phyloP scores from a whole-genome alignment of 1,284 basidiomycete species.

The Cystobasidium pallidum region DNA sequence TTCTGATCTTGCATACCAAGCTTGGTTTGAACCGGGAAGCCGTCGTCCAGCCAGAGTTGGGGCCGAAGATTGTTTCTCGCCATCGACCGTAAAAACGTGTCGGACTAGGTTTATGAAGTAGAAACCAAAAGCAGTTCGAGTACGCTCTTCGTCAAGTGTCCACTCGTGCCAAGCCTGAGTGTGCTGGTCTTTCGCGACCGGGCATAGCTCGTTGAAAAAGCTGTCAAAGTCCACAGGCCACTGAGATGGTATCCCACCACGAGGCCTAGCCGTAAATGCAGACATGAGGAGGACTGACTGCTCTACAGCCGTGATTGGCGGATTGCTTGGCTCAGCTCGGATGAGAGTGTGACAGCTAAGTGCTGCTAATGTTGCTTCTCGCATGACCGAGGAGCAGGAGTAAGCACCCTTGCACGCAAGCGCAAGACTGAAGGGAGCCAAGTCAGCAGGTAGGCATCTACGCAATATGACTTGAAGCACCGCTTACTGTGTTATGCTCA shows the following conservation, averaged over 20 bases:
- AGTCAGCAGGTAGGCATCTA: too few species aligned
- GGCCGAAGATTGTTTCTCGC: neutral
- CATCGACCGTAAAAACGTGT: neutral
- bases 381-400: neutral
- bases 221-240: slow-evolving; percentile 2
- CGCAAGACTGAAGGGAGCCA: neutral
- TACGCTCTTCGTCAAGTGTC: neutral
- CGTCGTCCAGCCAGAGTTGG: neutral
- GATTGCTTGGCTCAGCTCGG: neutral
- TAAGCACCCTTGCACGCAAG: slow-evolving; percentile 1
- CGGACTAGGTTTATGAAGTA: slow-evolving; percentile 9
- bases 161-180: neutral
- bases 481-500: slow-evolving; percentile 4
- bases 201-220: slow-evolving; percentile 4
- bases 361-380: slow-evolving; percentile 8
- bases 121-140: slow-evolving; percentile 9
- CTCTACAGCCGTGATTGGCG: neutral
- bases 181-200: neutral
- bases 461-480: too few species aligned
- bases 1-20: neutral
- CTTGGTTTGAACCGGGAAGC: neutral
- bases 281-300: slow-evolving; percentile 3
- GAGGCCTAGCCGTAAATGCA: neutral
- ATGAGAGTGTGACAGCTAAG: neutral
- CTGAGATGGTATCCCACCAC: neutral